phyloP scores from a whole-genome alignment of 148 eudicot genomes.

The Nepenthes mirabilis region DNA sequence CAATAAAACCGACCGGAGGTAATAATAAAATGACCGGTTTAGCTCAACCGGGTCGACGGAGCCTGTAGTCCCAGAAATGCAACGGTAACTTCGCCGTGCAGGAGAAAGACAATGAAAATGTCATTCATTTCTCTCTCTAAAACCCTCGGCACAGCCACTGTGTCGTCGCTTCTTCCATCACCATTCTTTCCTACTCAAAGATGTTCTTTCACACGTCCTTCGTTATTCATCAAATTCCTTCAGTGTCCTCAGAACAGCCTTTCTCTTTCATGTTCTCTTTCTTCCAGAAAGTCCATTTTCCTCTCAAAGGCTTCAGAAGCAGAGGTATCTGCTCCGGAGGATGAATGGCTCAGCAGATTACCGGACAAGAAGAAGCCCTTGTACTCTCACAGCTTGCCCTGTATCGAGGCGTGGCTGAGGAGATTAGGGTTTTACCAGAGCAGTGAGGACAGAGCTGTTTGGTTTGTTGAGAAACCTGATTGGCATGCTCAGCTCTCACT shows the following conservation, averaged over 20 bases:
- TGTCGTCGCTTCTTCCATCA: slow-evolving; percentile 3
- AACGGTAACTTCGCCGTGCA: too few species aligned
- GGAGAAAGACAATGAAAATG: slow-evolving; percentile 9
- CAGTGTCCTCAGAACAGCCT: neutral
- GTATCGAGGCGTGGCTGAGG: slow-evolving; percentile 71
- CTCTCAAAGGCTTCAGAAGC: slow-evolving; percentile 18
- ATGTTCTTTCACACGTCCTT: neutral
- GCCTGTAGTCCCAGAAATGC: too few species aligned
- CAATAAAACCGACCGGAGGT: too few species aligned
- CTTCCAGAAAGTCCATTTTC: slow-evolving; percentile 12
- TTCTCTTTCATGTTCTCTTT: slow-evolving; percentile 5
- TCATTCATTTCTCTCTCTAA: slow-evolving; percentile 21
- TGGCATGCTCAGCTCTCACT: slow-evolving; percentile 81
- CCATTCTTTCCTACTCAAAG: too few species aligned
- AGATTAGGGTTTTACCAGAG: slow-evolving; percentile 65
- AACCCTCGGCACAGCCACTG: slow-evolving; percentile 6
- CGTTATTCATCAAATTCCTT: slow-evolving; percentile 3
- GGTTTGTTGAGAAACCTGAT: slow-evolving; percentile 57
- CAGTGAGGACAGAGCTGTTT: slow-evolving; percentile 64
- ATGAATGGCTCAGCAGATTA: slow-evolving; percentile 60
- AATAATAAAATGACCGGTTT: too few species aligned
- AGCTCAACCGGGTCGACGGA: too few species aligned
- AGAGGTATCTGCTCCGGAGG: slow-evolving; percentile 18
- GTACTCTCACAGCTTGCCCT: slow-evolving; percentile 79
- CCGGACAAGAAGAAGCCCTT: slow-evolving; percentile 85